Evolutionary conservation across 2,329 filamentous ascomycete genomes (phyloP), one percentile per base, ranked within the genome.

Genomic region (Colletotrichum sansevieriae): DNA sequence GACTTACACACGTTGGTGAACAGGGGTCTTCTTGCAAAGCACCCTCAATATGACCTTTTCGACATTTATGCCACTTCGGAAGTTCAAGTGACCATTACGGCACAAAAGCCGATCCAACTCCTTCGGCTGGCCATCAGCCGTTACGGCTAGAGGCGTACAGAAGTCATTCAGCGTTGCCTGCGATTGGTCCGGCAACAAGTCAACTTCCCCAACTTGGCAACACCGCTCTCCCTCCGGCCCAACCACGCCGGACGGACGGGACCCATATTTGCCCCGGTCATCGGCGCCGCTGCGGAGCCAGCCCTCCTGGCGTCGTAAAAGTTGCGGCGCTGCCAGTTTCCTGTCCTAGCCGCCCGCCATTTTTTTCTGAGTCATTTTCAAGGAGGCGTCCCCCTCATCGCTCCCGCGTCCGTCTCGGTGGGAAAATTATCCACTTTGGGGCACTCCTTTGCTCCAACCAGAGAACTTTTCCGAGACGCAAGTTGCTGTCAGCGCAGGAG

Each of bases 231-330:
- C n/a, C n/a, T 13, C 54, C 61, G 46, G 61, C 52, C 59, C 65
- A 68, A 65, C 61, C 60, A 65, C 39, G 59, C 12, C 57, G 18
- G 59, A 18, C 59, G 59, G 59, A 15, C 10, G 10, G 13, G 59
- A 29, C 47, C 59, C 47, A 5, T 33, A 25, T 18, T 41, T 60
- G 65, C 65, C 33, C 54, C 65, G 61, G 65, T 68, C 54, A 65
- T 68, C 65, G 54, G 65, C 65, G 65, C 65, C 61, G 52, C 52
- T 37, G 35, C 52, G 52, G 29, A 20, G 61, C 33, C 29, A 43
- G 18, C 15, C 18, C 33, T 25, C 13, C 57, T 39, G 15, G 43
- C 56, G 1, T 8, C 29, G 56, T 43, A 7, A 0, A 5, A 11
- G 22, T 29, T 25, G 29, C 39, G 33, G 57, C 33, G 57, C 35